A percentile compares a stretch with the other conserved stretches of the same genome.
phyloP scores from a whole-genome alignment of 1,284 basidiomycete species.

The Prillingera fragicola region DNA sequence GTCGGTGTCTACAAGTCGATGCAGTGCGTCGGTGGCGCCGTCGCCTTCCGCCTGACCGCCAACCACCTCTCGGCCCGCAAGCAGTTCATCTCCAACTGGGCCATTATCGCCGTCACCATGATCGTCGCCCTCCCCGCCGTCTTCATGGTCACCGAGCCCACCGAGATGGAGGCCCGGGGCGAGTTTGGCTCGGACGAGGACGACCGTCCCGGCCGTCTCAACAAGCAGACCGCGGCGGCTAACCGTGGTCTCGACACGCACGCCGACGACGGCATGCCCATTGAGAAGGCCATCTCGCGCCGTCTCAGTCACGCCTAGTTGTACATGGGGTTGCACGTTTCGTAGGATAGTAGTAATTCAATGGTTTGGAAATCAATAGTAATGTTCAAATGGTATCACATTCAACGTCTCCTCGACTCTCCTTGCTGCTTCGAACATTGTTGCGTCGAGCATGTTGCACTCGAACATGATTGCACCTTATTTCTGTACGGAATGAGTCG shows the following conservation, averaged over 20 bases:
- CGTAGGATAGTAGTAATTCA: no score
- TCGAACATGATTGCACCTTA: no score
- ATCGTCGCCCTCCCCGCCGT: slow-evolving; percentile 18
- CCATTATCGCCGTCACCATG: slow-evolving; percentile 14
- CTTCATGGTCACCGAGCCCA: slow-evolving; percentile 18
- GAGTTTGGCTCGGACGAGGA: slow-evolving; percentile 13
- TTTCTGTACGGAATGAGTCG: no score
- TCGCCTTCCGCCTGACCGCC: slow-evolving; percentile 10
- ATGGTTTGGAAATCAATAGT: no score
- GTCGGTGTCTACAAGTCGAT: slow-evolving; percentile 25
- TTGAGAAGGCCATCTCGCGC: no score
- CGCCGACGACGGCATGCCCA: no score
- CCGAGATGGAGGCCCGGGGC: slow-evolving; percentile 14
- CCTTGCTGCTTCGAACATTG: no score
- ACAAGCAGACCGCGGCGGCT: slow-evolving; percentile 5
- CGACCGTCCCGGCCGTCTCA: slow-evolving; percentile 8
- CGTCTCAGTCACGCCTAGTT: no score
- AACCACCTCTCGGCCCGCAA: slow-evolving; percentile 15
- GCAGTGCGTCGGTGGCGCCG: slow-evolving; percentile 19
- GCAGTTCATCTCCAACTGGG: slow-evolving; percentile 27
- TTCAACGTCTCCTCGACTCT: no score
- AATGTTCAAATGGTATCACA: no score
- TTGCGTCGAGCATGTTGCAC: no score
- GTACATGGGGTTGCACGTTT: no score
- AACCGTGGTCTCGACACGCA: slow-evolving; percentile 18